Conservation (phyloP, 129 eudicot species). For the Sambucus nigra region DNA sequence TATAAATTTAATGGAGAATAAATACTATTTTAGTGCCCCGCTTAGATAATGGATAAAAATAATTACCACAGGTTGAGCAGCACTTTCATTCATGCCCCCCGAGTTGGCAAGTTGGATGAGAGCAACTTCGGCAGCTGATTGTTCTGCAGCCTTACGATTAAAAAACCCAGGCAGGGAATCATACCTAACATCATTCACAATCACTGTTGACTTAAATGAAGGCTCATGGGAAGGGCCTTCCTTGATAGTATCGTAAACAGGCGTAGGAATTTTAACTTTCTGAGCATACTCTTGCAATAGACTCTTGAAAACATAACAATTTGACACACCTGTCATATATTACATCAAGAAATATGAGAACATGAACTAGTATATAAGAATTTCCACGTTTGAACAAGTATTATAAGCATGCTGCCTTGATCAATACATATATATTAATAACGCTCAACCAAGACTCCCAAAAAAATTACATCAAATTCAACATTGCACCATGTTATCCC, state of each 20-base stretch:
- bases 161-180: conserved; percentile 83
- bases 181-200: conserved; percentile 48
- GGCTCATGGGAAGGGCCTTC: conserved; percentile 99
- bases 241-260: conserved; percentile 73
- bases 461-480: background rate
- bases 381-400: background rate
- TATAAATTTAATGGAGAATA: too few species aligned
- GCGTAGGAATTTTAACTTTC: conserved; percentile 62
- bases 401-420: background rate
- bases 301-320: conserved; percentile 88
- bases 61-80: conserved; percentile 81
- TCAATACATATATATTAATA: background rate
- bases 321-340: conserved; percentile 41
- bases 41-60: background rate
- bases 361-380: background rate
- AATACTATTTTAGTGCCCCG: background rate
- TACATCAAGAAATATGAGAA: background rate
- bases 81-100: conserved; percentile 38
- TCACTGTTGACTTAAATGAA: conserved; percentile 71
- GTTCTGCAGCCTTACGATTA: conserved; percentile 91
- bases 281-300: conserved; percentile 95
- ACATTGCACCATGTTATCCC: background rate
- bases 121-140: conserved; percentile 99
- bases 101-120: conserved; percentile 55
- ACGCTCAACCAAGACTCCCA: background rate